These are phyloP conservation scores for Pisolithus orientalis DNA, from an alignment of 768 basidiomycete genomes.

Conservation along the genomic window DNA sequence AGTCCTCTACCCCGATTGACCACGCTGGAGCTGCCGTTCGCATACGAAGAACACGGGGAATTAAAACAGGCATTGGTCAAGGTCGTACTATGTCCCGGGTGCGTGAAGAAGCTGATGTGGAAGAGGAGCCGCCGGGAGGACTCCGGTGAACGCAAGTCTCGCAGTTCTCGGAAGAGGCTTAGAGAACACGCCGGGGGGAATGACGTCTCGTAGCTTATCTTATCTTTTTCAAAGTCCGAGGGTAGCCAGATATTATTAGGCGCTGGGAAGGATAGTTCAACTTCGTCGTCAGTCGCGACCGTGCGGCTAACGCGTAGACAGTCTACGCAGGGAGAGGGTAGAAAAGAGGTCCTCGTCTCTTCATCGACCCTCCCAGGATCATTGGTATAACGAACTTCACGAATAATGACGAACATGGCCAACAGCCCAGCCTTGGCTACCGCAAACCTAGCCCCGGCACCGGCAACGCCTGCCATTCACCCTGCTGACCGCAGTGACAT, in stretches of 20 bases:
- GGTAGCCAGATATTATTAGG: not conserved
- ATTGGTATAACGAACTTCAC: not conserved
- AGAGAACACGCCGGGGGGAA: not conserved
- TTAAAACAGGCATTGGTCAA: conserved; percentile 83
- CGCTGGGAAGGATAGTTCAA: not conserved
- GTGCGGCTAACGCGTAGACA: too few species aligned
- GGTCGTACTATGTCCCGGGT: conserved; percentile 75
- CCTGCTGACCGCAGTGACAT: conserved; percentile 64
- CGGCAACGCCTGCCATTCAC: conserved; percentile 11
- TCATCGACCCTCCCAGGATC: not conserved
- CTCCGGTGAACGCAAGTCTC: too few species aligned
- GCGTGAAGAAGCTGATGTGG: conserved; percentile 82
- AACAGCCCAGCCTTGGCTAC: not conserved
- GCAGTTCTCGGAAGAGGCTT: not conserved
- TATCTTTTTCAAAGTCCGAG: not conserved
- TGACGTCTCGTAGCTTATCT: not conserved
- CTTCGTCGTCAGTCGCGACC: not conserved
- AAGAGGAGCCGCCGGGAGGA: conserved; percentile 30
- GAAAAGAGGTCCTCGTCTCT: not conserved
- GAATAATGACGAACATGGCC: not conserved
- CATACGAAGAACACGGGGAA: conserved; percentile 75
- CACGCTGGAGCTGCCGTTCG: conserved; percentile 87
- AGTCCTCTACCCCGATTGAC: conserved; percentile 36
- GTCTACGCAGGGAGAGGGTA: not conserved
- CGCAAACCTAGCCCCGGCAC: not conserved